These are phyloP conservation scores for Pneumocystis sp. DNA, from an alignment of 1,139 yeast species.

Conservation along the genomic window DNA sequence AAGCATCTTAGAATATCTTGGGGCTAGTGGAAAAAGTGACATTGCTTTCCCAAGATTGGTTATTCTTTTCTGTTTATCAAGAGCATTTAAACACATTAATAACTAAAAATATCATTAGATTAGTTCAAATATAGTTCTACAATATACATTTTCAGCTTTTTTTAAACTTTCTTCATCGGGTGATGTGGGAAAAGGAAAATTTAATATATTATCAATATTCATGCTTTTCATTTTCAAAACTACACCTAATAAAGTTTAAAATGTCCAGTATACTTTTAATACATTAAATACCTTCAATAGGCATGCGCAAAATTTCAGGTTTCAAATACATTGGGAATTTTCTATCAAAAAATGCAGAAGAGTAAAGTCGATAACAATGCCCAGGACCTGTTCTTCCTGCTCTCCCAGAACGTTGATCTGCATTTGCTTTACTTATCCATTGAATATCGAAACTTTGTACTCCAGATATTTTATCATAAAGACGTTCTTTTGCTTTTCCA, in stretches of 20 bases:
- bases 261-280: background rate
- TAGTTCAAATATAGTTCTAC: background rate
- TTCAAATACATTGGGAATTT: slow-evolving; percentile 67
- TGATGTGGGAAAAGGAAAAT: slow-evolving; percentile 95
- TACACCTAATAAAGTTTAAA: background rate
- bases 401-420: slow-evolving; percentile 92
- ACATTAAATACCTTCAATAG: slow-evolving; percentile 62
- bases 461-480: slow-evolving; percentile 67
- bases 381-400: slow-evolving; percentile 99
- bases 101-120: slow-evolving; percentile 20
- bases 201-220: slow-evolving; percentile 82
- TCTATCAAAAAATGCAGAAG: slow-evolving; percentile 88
- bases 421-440: slow-evolving; percentile 92
- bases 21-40: slow-evolving; percentile 86
- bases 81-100: slow-evolving; percentile 64
- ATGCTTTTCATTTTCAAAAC: slow-evolving; percentile 89
- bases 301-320: slow-evolving; percentile 91
- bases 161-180: slow-evolving; percentile 51
- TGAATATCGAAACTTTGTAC: slow-evolving; percentile 84
- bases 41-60: slow-evolving; percentile 72
- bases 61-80: slow-evolving; percentile 38
- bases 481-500: slow-evolving; percentile 85
- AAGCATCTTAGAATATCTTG: slow-evolving; percentile 81
- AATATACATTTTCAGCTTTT: slow-evolving; percentile 40
- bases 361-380: slow-evolving; percentile 80